Percentiles rank a stretch among this genome's conserved stretches.
phyloP scores from a whole-genome alignment of 208 protist genomes.

The Leishmania martiniquensis region DNA sequence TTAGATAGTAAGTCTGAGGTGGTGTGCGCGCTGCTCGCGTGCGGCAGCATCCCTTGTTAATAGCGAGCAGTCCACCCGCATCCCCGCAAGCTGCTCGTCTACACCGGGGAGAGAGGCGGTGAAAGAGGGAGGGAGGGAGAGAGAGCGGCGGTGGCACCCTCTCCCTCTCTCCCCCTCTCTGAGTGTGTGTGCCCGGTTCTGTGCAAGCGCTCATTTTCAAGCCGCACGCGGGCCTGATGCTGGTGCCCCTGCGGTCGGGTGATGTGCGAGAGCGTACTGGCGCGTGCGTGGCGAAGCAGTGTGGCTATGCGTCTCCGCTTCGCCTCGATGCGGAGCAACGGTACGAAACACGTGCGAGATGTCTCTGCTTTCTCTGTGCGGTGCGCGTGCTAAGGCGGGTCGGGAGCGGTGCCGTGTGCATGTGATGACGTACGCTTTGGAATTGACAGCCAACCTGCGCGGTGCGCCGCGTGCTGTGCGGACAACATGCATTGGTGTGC shows the following conservation, averaged over 20 bases:
- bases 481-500: constrained; percentile 34
- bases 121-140: too few species aligned
- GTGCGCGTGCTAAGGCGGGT: constrained; percentile 41
- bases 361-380: not conserved
- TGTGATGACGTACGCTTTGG: constrained; percentile 35
- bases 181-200: constrained; percentile 6
- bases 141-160: constrained; percentile 7
- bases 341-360: constrained; percentile 38
- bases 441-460: constrained; percentile 25
- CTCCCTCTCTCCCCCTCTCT: too few species aligned
- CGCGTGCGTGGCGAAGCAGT: constrained; percentile 16
- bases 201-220: constrained; percentile 34
- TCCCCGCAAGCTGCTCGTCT: constrained; percentile 52
- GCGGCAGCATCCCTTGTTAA: constrained; percentile 31
- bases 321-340: constrained; percentile 24
- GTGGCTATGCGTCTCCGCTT: constrained; percentile 25
- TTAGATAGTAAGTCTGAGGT: constrained; percentile 69
- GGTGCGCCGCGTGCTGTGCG: constrained; percentile 19
- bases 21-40: constrained; percentile 52
- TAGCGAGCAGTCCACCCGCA: constrained; percentile 33
- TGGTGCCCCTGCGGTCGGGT: constrained; percentile 31
- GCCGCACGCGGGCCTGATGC: constrained; percentile 23
- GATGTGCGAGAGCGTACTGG: constrained; percentile 7
- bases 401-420: constrained; percentile 63
- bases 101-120: too few species aligned